Conservation (phyloP, 2,329 filamentous ascomycete species). For the Xylaria sp. region DNA sequence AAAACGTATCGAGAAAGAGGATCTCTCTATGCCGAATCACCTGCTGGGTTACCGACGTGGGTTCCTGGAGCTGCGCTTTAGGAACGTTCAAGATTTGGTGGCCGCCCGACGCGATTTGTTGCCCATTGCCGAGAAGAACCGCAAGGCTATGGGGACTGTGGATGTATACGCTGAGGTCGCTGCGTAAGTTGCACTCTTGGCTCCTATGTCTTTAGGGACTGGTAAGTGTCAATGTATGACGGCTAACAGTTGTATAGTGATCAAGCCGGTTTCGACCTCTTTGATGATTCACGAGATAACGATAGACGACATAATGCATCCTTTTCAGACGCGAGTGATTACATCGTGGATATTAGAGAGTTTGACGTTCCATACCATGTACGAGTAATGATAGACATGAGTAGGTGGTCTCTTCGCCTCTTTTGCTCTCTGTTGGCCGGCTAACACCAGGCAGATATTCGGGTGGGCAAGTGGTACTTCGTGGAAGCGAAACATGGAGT, state of each 20-base stretch:
- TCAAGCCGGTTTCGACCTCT: conserved; percentile 68
- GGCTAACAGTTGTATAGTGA: conserved; percentile 25
- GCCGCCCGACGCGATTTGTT: conserved; percentile 77
- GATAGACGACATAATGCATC: conserved; percentile 70
- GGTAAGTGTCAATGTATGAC: not conserved
- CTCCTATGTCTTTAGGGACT: not conserved
- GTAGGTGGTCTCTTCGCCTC: conserved; percentile 38
- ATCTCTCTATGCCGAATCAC: conserved; percentile 92
- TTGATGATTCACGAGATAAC: conserved; percentile 79
- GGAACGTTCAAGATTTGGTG: conserved; percentile 80
- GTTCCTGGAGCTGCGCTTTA: conserved; percentile 81
- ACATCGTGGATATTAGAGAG: conserved; percentile 96
- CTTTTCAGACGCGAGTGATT: conserved; percentile 88
- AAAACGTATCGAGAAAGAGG: conserved; percentile 80
- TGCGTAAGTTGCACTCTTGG: conserved; percentile 50
- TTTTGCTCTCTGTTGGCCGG: not conserved
- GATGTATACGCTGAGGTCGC: conserved; percentile 97
- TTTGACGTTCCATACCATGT: conserved; percentile 99
- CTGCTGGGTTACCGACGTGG: conserved; percentile 83
- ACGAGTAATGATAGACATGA: conserved; percentile 92
- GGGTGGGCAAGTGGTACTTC: conserved; percentile 94
- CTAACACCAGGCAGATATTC: conserved; percentile 60
- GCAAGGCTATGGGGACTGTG: conserved; percentile 92
- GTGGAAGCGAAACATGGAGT: conserved; percentile 90
- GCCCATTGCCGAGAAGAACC: conserved; percentile 93